phyloP scores from a whole-genome alignment of 192 early-diverging fungal genomes.

The Geosiphon pyriformis region DNA sequence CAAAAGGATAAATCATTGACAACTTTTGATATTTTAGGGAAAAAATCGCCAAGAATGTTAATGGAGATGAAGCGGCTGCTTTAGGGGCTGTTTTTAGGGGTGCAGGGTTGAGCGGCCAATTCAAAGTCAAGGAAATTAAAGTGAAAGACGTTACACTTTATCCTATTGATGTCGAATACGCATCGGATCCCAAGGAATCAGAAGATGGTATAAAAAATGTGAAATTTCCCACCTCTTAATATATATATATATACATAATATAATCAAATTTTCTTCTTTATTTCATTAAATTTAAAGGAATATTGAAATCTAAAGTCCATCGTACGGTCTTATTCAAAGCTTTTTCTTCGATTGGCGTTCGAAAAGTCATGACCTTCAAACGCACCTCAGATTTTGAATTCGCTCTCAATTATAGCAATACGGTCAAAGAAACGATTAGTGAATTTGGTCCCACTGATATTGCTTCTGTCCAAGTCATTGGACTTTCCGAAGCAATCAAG shows the following conservation, averaged over 20 bases:
- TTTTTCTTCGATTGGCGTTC: slow-evolving; percentile 65
- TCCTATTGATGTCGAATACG: slow-evolving; percentile 64
- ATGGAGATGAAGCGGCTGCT: slow-evolving; percentile 94
- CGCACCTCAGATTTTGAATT: slow-evolving; percentile 77
- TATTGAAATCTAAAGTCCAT: slow-evolving; percentile 31
- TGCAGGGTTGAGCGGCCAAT: slow-evolving; percentile 78
- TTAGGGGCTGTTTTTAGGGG: slow-evolving; percentile 81
- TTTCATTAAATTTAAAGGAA: neutral
- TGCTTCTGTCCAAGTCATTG: slow-evolving; percentile 57
- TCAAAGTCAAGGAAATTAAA: slow-evolving; percentile 77
- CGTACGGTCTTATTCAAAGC: slow-evolving; percentile 57
- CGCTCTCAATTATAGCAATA: slow-evolving; percentile 52
- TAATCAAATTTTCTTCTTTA: neutral
- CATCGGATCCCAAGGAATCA: slow-evolving; percentile 33
- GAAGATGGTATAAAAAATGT: slow-evolving; percentile 15
- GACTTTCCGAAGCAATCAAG: slow-evolving; percentile 64
- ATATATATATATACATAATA: neutral
- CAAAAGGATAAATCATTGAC: no score
- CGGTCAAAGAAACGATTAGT: slow-evolving; percentile 21
- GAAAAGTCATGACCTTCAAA: slow-evolving; percentile 84
- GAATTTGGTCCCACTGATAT: slow-evolving; percentile 43
- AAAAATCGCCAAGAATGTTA: slow-evolving; percentile 90
- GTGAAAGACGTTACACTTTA: slow-evolving; percentile 76
- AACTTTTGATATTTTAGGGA: no score
- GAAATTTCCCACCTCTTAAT: neutral